phyloP scores from a whole-genome alignment of 2,329 filamentous ascomycete genomes.

The Xylaria multiplex region DNA sequence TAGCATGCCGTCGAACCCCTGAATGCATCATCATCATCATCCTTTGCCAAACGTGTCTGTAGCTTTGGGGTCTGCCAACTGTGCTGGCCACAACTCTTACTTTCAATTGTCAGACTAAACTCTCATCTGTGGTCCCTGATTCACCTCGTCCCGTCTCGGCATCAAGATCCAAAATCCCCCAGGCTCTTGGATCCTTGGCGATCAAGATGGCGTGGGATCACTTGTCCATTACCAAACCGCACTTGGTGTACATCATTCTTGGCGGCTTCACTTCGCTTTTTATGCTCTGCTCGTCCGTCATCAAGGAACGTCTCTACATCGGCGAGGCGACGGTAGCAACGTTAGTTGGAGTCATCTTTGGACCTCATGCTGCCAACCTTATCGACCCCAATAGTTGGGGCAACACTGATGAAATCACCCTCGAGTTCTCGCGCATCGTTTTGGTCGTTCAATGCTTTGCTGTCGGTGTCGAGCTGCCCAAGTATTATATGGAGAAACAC shows the following conservation, averaged over 20 bases:
- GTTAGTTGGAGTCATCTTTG: constrained; percentile 87
- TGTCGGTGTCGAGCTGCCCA: constrained; percentile 88
- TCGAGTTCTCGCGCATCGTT: constrained; percentile 90
- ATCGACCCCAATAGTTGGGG: constrained; percentile 83
- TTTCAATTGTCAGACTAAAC: constrained; percentile 38
- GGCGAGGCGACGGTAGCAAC: constrained; percentile 96
- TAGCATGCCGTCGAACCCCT: constrained; percentile 44
- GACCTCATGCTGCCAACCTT: constrained; percentile 82
- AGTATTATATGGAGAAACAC: constrained; percentile 97
- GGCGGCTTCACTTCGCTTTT: constrained; percentile 97
- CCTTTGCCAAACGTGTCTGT: constrained; percentile 41
- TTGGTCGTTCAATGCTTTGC: constrained; percentile 93
- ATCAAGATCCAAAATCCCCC: constrained; percentile 14
- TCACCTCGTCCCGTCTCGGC: constrained; percentile 18
- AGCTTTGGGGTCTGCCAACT: constrained; percentile 42
- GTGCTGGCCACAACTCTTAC: constrained; percentile 38
- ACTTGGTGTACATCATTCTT: constrained; percentile 98
- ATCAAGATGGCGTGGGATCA: constrained; percentile 79
- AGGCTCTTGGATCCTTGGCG: constrained; percentile 20
- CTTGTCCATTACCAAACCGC: constrained; percentile 87
- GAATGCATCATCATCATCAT: constrained; percentile 49
- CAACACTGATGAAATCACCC: constrained; percentile 83
- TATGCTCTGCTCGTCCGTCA: constrained; percentile 97
- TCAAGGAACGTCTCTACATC: constrained; percentile 98
- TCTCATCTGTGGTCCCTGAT: constrained; percentile 44